These are phyloP conservation scores for Dothideomycetidae sp. DNA, from an alignment of 2,329 filamentous ascomycete species.

Conservation along the genomic window DNA sequence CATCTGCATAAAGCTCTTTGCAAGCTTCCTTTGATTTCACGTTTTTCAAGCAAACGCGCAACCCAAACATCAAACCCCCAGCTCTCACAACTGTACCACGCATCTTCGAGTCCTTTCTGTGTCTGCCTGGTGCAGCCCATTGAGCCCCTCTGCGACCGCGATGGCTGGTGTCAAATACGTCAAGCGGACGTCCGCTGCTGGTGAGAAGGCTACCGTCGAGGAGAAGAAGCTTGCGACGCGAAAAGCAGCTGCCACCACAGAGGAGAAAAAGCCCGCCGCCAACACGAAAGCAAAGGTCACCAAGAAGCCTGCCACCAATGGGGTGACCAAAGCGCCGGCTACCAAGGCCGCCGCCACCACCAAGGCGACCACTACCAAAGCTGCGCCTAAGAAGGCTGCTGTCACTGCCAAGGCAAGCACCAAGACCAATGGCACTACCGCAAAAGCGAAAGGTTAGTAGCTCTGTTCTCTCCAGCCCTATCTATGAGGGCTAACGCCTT, in stretches of 20 bases:
- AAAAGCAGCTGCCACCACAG: conserved; percentile 9
- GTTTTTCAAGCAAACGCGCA: too few species aligned
- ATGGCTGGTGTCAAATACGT: conserved; percentile 21
- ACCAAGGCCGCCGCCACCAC: conserved; percentile 13
- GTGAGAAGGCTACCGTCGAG: conserved; percentile 13
- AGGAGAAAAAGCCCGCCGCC: conserved; percentile 15
- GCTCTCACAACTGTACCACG: background rate
- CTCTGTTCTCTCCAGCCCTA: background rate
- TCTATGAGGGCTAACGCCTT: background rate
- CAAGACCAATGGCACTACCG: too few species aligned
- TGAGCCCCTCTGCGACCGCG: too few species aligned
- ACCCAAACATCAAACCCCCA: background rate
- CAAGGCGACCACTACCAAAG: conserved; percentile 16
- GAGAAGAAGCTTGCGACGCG: conserved; percentile 13
- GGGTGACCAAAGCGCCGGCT: conserved; percentile 17
- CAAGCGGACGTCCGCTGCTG: conserved; percentile 17
- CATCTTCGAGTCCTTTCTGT: background rate
- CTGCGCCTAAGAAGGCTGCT: conserved; percentile 10
- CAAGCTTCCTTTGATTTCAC: too few species aligned
- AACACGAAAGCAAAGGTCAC: conserved; percentile 20
- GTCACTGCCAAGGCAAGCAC: conserved; percentile 9
- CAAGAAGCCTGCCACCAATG: conserved; percentile 18
- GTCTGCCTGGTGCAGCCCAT: too few species aligned
- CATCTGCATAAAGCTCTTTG: too few species aligned
- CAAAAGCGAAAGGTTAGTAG: conserved; percentile 11